phyloP scores from a whole-genome alignment of 2,329 filamentous ascomycete species.

The Pseudogymnoascus sp. region DNA sequence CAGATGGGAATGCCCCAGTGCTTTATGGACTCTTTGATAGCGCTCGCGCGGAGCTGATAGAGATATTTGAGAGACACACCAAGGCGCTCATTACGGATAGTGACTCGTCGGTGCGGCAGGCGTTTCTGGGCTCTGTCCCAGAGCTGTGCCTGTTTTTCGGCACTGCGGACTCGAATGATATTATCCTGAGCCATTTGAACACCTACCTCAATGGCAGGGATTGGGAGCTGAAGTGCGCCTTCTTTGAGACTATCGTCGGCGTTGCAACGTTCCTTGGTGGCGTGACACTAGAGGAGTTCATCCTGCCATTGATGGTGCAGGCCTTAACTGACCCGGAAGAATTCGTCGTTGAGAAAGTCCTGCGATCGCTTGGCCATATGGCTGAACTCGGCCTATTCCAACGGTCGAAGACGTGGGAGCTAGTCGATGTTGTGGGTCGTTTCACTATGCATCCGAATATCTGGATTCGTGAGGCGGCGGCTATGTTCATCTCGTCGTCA shows the following conservation, averaged over 20 bases:
- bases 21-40: slow-evolving; percentile 83
- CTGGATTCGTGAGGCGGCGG: slow-evolving; percentile 88
- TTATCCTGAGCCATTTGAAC: slow-evolving; percentile 92
- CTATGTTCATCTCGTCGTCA: slow-evolving; percentile 72
- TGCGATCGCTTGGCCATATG: slow-evolving; percentile 82
- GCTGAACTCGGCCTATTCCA: slow-evolving; percentile 83
- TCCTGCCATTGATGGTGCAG: slow-evolving; percentile 90
- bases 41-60: slow-evolving; percentile 73
- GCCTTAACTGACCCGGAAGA: slow-evolving; percentile 89
- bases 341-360: slow-evolving; percentile 82
- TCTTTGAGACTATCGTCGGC: slow-evolving; percentile 91
- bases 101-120: slow-evolving; percentile 77
- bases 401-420: slow-evolving; percentile 74
- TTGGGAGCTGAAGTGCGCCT: slow-evolving; percentile 94
- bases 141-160: slow-evolving; percentile 94
- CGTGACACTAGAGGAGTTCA: slow-evolving; percentile 86
- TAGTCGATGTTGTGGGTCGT: slow-evolving; percentile 73
- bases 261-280: slow-evolving; percentile 87
- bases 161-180: slow-evolving; percentile 83
- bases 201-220: slow-evolving; percentile 95
- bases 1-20: slow-evolving; percentile 60
- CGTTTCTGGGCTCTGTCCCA: slow-evolving; percentile 85
- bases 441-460: slow-evolving; percentile 91
- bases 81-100: slow-evolving; percentile 83
- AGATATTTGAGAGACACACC: slow-evolving; percentile 79